Percentiles rank a stretch among this genome's conserved stretches.
phyloP scores from a whole-genome alignment of 768 basidiomycete genomes.

The Hypholoma fasciculare region DNA sequence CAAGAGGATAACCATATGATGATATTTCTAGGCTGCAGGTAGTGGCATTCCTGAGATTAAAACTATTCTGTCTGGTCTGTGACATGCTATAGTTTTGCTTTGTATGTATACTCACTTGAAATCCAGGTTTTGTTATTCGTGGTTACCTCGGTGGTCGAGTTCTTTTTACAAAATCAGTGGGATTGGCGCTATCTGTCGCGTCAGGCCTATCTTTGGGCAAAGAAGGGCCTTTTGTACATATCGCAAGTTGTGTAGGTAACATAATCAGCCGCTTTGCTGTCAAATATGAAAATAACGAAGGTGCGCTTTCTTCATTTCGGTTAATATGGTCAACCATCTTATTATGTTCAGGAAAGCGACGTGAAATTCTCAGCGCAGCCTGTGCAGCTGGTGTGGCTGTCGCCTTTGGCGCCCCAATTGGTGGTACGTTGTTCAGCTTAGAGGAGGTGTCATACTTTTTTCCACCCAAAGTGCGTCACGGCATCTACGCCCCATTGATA shows the following conservation, averaged over 20 bases:
- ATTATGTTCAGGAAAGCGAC: constrained; percentile 67
- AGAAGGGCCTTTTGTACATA: constrained; percentile 80
- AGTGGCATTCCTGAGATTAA: constrained; percentile 98
- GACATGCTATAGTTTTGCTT: no score
- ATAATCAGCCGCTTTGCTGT: constrained; percentile 82
- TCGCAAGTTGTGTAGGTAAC: constrained; percentile 91
- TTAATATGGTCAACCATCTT: background rate
- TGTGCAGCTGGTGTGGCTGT: constrained; percentile 98
- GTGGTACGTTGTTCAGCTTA: constrained; percentile 87
- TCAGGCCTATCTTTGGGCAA: constrained; percentile 87
- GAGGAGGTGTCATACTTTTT: constrained; percentile 98
- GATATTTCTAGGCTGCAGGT: constrained; percentile 71
- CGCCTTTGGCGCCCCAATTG: constrained; percentile 96
- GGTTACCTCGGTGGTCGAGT: constrained; percentile 93
- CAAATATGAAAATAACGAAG: constrained; percentile 97
- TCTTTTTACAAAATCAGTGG: constrained; percentile 87
- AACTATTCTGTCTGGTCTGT: constrained; percentile 80
- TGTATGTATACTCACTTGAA: constrained; percentile 6
- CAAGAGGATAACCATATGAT: background rate
- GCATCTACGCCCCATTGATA: background rate
- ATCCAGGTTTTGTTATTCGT: constrained; percentile 89
- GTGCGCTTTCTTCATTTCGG: constrained; percentile 31
- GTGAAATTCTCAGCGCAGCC: constrained; percentile 94
- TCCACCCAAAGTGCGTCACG: constrained; percentile 73
- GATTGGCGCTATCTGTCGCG: constrained; percentile 87